Conservation (phyloP, 1,284 basidiomycete genomes). For the Fomitopsis schrenkii region DNA sequence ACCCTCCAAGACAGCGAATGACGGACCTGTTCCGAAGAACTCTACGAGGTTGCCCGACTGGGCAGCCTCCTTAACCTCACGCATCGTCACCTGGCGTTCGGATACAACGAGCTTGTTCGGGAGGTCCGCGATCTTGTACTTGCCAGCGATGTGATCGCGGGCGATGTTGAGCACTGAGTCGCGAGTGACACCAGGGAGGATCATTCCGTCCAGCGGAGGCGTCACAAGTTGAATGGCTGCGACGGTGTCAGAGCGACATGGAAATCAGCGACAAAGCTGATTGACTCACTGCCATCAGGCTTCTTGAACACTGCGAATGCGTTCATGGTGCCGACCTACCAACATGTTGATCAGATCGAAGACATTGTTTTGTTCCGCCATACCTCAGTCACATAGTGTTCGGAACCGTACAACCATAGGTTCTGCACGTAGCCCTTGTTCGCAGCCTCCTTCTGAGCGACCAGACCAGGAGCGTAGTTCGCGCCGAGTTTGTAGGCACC, state of each 20-base stretch:
- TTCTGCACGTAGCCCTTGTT: slow-evolving; percentile 89
- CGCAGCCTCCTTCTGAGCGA: slow-evolving; percentile 86
- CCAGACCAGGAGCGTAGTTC: slow-evolving; percentile 89
- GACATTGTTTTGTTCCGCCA: not conserved
- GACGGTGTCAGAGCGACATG: not conserved
- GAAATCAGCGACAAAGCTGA: not conserved
- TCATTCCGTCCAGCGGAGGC: slow-evolving; percentile 91
- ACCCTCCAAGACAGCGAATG: slow-evolving; percentile 18
- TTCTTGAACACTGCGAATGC: slow-evolving; percentile 84
- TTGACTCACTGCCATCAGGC: slow-evolving; percentile 61
- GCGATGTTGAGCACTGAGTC: slow-evolving; percentile 88
- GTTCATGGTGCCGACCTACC: slow-evolving; percentile 91
- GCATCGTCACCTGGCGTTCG: slow-evolving; percentile 89
- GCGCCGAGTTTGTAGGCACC: slow-evolving; percentile 90
- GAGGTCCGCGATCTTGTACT: slow-evolving; percentile 53
- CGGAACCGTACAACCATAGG: slow-evolving; percentile 89
- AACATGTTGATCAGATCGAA: not conserved
- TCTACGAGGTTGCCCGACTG: slow-evolving; percentile 76
- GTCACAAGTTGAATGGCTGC: slow-evolving; percentile 79
- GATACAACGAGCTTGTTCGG: slow-evolving; percentile 69
- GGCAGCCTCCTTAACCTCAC: slow-evolving; percentile 77
- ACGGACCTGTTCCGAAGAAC: slow-evolving; percentile 85
- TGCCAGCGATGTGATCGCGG: slow-evolving; percentile 67
- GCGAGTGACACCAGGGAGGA: slow-evolving; percentile 94
- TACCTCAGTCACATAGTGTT: slow-evolving; percentile 82